These are phyloP conservation scores for Neurospora tetrasperma DNA, from an alignment of 495 filamentous ascomycete species.

Conservation along the genomic window DNA sequence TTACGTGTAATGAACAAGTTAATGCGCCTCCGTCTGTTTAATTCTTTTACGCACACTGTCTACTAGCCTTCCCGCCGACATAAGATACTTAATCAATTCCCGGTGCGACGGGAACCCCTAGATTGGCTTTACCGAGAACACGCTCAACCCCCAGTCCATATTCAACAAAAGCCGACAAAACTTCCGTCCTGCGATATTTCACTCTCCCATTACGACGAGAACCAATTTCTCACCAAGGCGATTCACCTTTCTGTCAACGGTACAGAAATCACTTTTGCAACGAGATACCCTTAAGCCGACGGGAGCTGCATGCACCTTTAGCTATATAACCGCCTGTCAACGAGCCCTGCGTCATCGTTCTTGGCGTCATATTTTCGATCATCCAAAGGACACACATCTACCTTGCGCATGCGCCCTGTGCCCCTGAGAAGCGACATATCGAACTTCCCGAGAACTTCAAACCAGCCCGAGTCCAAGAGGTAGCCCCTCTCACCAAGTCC, in stretches of 20 bases:
- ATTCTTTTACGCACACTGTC: not conserved
- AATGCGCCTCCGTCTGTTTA: not conserved
- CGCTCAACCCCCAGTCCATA: not conserved
- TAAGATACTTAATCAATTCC: not conserved
- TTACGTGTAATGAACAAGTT: not conserved
- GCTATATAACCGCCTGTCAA: constrained; percentile 7
- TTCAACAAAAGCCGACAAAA: not conserved
- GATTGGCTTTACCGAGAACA: not conserved
- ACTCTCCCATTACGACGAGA: not conserved
- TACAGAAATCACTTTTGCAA: not conserved
- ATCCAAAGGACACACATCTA: not conserved
- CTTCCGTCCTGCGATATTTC: not conserved
- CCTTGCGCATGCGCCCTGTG: not conserved
- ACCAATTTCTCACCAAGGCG: not conserved
- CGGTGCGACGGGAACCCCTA: not conserved
- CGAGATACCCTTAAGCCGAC: not conserved
- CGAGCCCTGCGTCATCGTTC: constrained; percentile 1
- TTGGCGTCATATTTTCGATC: not conserved
- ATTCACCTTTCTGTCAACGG: not conserved
- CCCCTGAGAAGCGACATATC: not conserved
- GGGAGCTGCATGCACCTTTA: not conserved
- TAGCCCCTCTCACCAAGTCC: not conserved
- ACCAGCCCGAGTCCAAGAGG: not conserved
- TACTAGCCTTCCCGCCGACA: not conserved
- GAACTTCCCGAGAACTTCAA: not conserved